Conservation (phyloP, 495 filamentous ascomycete species). For the Aspergillus taichungensis region DNA sequence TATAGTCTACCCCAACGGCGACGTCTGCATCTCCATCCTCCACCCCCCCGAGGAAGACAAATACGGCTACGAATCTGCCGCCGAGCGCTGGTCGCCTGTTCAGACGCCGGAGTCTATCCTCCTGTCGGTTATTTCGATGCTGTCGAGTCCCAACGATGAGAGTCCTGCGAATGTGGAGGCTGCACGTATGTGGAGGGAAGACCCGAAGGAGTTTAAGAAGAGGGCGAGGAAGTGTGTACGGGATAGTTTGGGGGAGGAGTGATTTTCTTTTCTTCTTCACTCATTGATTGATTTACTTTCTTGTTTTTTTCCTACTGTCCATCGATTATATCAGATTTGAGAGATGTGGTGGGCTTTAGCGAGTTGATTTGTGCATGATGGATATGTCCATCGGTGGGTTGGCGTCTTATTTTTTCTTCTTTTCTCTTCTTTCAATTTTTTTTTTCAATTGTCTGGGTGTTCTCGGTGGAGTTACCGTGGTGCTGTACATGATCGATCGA, state of each 20-base stretch:
- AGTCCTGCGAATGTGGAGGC: conserved; percentile 94
- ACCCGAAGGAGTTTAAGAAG: conserved; percentile 72
- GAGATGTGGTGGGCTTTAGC: too few species aligned
- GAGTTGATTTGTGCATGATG: too few species aligned
- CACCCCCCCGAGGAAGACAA: conserved; percentile 95
- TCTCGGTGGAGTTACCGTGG: not conserved
- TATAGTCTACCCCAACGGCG: conserved; percentile 81
- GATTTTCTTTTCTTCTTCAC: conserved; percentile 3
- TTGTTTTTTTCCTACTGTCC: conserved; percentile 4
- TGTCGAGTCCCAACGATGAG: conserved; percentile 89
- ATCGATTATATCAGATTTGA: too few species aligned
- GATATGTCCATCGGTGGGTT: not conserved
- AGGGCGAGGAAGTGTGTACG: conserved; percentile 68
- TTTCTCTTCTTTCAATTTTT: conserved; percentile 1
- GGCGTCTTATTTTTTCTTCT: not conserved
- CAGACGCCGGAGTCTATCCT: conserved; percentile 95
- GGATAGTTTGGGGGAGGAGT: conserved; percentile 74
- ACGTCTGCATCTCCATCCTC: conserved; percentile 94
- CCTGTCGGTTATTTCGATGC: conserved; percentile 85
- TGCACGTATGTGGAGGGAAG: conserved; percentile 75
- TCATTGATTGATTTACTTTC: not conserved
- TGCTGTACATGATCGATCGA: too few species aligned
- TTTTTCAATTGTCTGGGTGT: not conserved
- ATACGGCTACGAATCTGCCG: conserved; percentile 87
- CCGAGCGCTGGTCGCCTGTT: conserved; percentile 93